phyloP scores from a whole-genome alignment of 2,329 filamentous ascomycete genomes.

The Periglandula ipomoeae region DNA sequence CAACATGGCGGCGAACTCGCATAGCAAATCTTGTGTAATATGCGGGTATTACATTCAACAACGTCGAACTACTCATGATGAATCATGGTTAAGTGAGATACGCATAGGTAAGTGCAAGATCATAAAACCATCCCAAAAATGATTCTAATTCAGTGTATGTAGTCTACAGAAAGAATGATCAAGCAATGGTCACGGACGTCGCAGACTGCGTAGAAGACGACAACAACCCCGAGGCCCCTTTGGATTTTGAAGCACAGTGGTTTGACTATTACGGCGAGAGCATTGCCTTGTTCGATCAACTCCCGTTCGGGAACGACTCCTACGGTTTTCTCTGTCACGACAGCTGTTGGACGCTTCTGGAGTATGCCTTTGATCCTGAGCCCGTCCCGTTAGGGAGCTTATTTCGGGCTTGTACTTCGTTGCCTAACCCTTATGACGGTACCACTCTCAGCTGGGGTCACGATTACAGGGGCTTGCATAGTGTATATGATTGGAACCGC shows the following conservation, averaged over 20 bases:
- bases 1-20: no score
- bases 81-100: no score
- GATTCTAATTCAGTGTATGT: no score
- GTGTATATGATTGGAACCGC: neutral
- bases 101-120: no score
- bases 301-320: neutral
- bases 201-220: no score
- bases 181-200: no score
- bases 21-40: no score
- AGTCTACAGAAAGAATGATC: no score
- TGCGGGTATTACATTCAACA: no score
- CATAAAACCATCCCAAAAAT: no score
- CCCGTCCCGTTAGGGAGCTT: neutral
- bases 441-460: neutral
- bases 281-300: neutral
- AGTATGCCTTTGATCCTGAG: neutral
- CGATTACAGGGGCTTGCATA: no score
- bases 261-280: neutral
- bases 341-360: constrained; percentile 1
- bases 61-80: no score
- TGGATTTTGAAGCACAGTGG: neutral
- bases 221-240: neutral
- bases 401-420: neutral
- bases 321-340: neutral
- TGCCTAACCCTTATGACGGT: neutral